Base-by-base conservation (phyloP, 352 stramenopile genomes). In the Pythium oligandrum region DNA sequence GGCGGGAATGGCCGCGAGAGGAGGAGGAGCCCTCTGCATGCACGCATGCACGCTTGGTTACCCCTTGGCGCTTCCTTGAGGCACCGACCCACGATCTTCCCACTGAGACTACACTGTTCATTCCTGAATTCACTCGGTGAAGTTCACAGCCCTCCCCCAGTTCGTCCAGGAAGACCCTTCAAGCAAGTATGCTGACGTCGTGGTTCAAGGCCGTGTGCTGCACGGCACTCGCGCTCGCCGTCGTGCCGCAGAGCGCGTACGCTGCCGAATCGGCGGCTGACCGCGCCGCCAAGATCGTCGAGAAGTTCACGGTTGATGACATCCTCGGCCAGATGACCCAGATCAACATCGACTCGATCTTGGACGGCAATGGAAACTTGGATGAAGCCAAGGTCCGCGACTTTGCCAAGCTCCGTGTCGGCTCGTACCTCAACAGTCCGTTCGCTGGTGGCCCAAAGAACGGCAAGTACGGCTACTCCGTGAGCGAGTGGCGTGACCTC, bases 241-340 rank as follows among this genome's bases (percentile, higher is more conserved):
- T 47, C 30, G 53, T 71, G 2, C 53, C 42, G 3, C 60, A 59
- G 50, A 58, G 56, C 51, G 43, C 46, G 35, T n/a, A 40, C 17
- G 17, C 17, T 26, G 17, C 17, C 17, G 17, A 26, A 26, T 26
- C 17, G 17, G 17, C 17, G 17, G 17, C 17, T 26, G 17, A 26
- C 17, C 17, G 17, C 42, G 73, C 69, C 4, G 55, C 83, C 42
- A 60, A 62, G 34, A 88, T 91, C 50, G 65, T 89, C 38, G 17
- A 26, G 17, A 26, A 26, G 17, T 26, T 26, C 17, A 26, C 17
- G 17, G 63, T 82, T 17, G 74, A 88, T 32, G 74, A 81, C 11
- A 77, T 87, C 40, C 63, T 93, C 37, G 80, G 78, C 3, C 85
- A 95, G 63, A 91, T 95, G 83, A 78, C 76, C 17, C 85, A 95